Evolutionary conservation across 2,329 filamentous ascomycete species (phyloP), one percentile per base, ranked within the genome.

Genomic region (Penicillium decumbens): DNA sequence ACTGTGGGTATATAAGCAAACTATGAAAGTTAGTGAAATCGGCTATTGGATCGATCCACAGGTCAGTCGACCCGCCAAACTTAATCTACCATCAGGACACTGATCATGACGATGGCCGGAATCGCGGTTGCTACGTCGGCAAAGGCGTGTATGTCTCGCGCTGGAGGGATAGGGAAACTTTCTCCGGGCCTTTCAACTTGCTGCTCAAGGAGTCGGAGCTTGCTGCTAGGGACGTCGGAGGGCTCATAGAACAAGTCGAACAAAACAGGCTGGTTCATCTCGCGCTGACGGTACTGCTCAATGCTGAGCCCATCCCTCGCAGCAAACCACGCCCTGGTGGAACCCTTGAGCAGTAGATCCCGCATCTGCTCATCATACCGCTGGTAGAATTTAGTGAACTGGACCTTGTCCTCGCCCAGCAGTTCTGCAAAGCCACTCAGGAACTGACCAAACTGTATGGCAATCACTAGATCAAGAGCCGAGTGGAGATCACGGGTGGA

Each of bases 401-500:
- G 12, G 41, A 41, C 15, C 25, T 39, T 8, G 8, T 44, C 30
- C 2, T 41, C 44, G 8, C 51, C 50, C 0, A 60, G 24, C 2
- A 55, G 35, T 10, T 63, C 63, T 2, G 57, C 55, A 24, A 60
- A 60, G 37, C 69, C 67, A 10, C 58, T 27, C 1, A 68, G 45
- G 47, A 65, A 69, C 45, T 67, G 65, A 18, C 60, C 57, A 38
- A 63, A 67, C 24, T 61, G 47, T 27, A 66, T 60, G 6, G 47
- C 49, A 39, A 70, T 57, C 9, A 68, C 59, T 9, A 69, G 52
- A 41, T 70, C 67, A 55, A 70, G 45, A 3, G 65, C 66, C 1
- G 61, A 60, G 8, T 63, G 62, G 23, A 57, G 44, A 13, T 35
- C 38, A 9, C 50, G 43, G 13, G 45, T 48, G 9, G 52, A 57